Evolutionary conservation across 495 filamentous ascomycete species (phyloP).

Genomic region (Geopyxis carbonaria): DNA sequence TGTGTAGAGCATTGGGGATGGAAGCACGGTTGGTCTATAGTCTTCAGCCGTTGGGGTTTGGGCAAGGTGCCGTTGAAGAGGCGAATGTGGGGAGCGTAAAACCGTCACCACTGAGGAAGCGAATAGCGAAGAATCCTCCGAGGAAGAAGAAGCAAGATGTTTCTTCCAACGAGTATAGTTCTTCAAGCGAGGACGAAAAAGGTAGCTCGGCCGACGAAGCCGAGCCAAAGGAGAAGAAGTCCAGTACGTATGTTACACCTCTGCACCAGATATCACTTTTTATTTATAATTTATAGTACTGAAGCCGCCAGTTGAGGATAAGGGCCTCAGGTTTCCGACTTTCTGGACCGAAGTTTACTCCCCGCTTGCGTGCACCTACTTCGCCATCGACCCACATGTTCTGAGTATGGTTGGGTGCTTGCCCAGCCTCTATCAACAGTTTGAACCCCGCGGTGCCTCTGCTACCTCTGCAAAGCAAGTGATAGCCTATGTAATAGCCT

Average conservation of each 20-base stretch:
- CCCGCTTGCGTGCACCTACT: slow-evolving; percentile 55
- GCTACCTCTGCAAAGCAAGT: slow-evolving; percentile 76
- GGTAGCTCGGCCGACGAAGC: not conserved
- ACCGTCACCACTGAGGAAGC: slow-evolving; percentile 9
- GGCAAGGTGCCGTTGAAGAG: slow-evolving; percentile 75
- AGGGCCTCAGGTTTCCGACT: slow-evolving; percentile 60
- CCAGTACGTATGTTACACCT: no score
- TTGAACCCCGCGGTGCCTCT: slow-evolving; percentile 67
- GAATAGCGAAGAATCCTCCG: slow-evolving; percentile 10
- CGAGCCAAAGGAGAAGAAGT: slow-evolving; percentile 4
- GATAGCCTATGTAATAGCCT: slow-evolving; percentile 79
- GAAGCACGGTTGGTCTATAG: slow-evolving; percentile 68
- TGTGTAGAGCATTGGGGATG: slow-evolving; percentile 66
- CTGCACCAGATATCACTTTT: slow-evolving; percentile 1
- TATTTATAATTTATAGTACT: slow-evolving; percentile 1
- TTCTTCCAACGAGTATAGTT: slow-evolving; percentile 4
- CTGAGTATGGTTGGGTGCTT: slow-evolving; percentile 46
- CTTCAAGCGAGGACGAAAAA: slow-evolving; percentile 8
- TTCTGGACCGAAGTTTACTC: slow-evolving; percentile 92
- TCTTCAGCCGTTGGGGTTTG: slow-evolving; percentile 77
- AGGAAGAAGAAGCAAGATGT: slow-evolving; percentile 8
- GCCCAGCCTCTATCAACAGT: no score
- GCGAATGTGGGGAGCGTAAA: slow-evolving; percentile 27
- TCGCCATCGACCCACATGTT: slow-evolving; percentile 60
- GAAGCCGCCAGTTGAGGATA: slow-evolving; percentile 33